These are phyloP conservation scores for Podaxis mareebaensis DNA, from an alignment of 768 basidiomycete species.

Conservation along the genomic window DNA sequence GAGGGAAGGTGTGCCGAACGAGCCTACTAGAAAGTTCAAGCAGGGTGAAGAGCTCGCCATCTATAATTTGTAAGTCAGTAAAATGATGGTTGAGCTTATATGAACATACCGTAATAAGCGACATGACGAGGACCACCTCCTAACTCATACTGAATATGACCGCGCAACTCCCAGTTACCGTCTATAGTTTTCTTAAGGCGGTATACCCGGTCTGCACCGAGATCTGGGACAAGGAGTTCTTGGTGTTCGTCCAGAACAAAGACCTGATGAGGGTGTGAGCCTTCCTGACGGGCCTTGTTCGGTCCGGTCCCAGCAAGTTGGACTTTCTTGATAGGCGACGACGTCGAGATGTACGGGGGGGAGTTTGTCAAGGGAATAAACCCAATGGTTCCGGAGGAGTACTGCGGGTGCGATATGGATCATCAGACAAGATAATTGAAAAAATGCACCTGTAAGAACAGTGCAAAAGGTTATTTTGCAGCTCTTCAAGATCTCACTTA, in stretches of 20 bases:
- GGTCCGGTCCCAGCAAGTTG: slow-evolving; percentile 61
- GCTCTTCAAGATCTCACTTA: slow-evolving; percentile 34
- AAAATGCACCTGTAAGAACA: neutral
- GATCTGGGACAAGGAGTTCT: slow-evolving; percentile 73
- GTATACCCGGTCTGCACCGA: slow-evolving; percentile 73
- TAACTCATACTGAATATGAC: slow-evolving; percentile 45
- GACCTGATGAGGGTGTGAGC: slow-evolving; percentile 79
- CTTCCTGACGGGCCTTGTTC: slow-evolving; percentile 63
- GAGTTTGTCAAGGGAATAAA: slow-evolving; percentile 54
- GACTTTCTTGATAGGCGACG: slow-evolving; percentile 31
- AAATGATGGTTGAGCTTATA: neutral
- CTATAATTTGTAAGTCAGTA: slow-evolving; percentile 33
- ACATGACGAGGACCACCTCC: slow-evolving; percentile 77
- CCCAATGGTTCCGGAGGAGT: slow-evolving; percentile 62
- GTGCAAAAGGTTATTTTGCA: neutral
- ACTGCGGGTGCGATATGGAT: slow-evolving; percentile 41
- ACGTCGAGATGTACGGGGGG: slow-evolving; percentile 43
- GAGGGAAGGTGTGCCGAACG: slow-evolving; percentile 52
- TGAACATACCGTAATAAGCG: slow-evolving; percentile 54
- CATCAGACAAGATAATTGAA: neutral
- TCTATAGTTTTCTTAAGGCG: slow-evolving; percentile 44
- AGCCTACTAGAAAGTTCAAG: slow-evolving; percentile 66
- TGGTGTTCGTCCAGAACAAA: slow-evolving; percentile 44
- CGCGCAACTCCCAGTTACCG: slow-evolving; percentile 51
- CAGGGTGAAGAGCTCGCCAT: slow-evolving; percentile 62